These are phyloP conservation scores for Bothriochloa decipiens DNA, from an alignment of 176 grass and related monocot genomes.

Conservation along the genomic window DNA sequence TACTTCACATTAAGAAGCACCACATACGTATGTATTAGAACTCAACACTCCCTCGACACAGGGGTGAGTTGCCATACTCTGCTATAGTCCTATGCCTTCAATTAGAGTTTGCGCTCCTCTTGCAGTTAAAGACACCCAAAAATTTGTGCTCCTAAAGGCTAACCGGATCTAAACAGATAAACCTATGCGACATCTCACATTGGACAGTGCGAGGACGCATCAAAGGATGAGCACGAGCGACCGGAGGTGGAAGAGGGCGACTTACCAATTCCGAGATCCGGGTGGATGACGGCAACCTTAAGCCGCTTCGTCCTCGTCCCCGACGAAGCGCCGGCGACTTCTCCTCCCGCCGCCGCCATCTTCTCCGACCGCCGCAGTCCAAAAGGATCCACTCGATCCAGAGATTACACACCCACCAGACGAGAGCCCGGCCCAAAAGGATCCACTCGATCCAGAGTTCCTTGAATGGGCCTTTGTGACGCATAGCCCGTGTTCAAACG, in stretches of 20 bases:
- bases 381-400: background rate
- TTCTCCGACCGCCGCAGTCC: background rate
- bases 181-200: background rate
- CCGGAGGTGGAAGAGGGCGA: no score
- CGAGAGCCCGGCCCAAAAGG: background rate
- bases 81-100: background rate
- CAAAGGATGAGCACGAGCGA: background rate
- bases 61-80: background rate
- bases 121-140: no score
- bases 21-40: background rate
- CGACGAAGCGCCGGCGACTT: conserved; percentile 29
- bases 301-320: conserved; percentile 43
- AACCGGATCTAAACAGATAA: conserved; percentile 4
- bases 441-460: background rate
- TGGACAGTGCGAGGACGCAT: background rate
- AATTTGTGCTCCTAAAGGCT: background rate
- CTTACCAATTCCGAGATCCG: conserved; percentile 90
- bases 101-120: background rate
- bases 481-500: background rate
- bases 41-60: background rate
- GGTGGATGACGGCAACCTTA: conserved; percentile 83
- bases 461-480: background rate
- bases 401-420: background rate
- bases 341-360: conserved; percentile 40
- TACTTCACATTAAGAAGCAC: background rate